These are phyloP conservation scores for Agastache rugosa DNA, from an alignment of 257 asterid species.

Conservation along the genomic window DNA sequence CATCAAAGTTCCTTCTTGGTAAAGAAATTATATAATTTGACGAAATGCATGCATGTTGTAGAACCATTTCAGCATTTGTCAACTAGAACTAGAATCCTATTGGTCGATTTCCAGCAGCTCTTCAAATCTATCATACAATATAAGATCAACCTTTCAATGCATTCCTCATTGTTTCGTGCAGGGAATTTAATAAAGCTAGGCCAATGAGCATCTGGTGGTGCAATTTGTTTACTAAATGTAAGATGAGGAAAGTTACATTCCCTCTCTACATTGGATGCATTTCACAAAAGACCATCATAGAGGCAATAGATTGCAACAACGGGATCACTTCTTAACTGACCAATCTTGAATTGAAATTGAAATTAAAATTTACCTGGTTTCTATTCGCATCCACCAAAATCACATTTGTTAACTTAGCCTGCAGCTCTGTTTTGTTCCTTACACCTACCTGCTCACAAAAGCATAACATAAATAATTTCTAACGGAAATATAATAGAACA, in stretches of 20 bases:
- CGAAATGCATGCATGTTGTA: background rate
- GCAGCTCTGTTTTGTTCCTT: conserved; percentile 87
- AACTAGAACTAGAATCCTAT: background rate
- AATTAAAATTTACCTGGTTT: conserved; percentile 74
- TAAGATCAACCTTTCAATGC: background rate
- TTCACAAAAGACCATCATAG: background rate
- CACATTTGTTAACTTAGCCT: conserved; percentile 79
- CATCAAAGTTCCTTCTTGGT: background rate
- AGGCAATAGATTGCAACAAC: conserved; percentile 7
- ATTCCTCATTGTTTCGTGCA: background rate
- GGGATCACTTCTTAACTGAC: conserved; percentile 12
- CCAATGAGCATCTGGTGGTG: background rate
- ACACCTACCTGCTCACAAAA: conserved; percentile 87
- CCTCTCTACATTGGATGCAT: background rate
- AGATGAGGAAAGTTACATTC: background rate
- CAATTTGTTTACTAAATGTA: background rate
- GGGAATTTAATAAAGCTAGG: background rate
- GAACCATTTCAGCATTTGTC: background rate
- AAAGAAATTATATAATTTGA: background rate
- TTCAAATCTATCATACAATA: background rate
- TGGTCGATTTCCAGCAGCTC: background rate
- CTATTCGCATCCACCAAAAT: conserved; percentile 83
- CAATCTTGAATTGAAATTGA: conserved; percentile 15
- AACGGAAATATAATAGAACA: conserved; percentile 25
- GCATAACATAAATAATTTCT: background rate